phyloP scores from a whole-genome alignment of 1,284 basidiomycete species.

The Malassezia yamatoensis region DNA sequence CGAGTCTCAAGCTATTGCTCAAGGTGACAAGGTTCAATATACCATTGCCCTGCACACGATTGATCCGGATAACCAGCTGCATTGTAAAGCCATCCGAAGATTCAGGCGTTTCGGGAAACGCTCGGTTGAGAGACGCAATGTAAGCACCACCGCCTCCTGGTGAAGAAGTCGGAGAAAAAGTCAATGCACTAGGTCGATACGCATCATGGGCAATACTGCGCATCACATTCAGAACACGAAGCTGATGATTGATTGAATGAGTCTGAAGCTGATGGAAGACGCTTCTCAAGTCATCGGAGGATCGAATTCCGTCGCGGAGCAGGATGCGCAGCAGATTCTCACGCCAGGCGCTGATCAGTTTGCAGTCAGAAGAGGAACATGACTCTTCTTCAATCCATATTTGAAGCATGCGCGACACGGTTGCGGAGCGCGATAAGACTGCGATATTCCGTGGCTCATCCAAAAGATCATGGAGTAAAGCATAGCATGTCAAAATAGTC shows the following conservation, averaged over 20 bases:
- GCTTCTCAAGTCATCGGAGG: constrained; percentile 21
- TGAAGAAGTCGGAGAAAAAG: constrained; percentile 20
- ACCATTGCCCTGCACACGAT: background rate
- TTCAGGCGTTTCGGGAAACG: constrained; percentile 25
- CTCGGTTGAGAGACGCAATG: constrained; percentile 20
- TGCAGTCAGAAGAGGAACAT: background rate
- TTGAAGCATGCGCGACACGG: constrained; percentile 4
- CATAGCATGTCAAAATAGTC: background rate
- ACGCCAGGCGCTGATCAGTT: background rate
- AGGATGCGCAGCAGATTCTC: constrained; percentile 1
- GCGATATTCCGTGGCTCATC: constrained; percentile 1
- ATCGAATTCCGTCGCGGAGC: constrained; percentile 17
- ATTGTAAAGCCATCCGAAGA: constrained; percentile 28
- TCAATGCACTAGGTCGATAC: constrained; percentile 23
- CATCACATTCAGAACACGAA: constrained; percentile 22
- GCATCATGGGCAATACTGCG: constrained; percentile 20
- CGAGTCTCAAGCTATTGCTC: constrained; percentile 27
- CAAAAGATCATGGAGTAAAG: background rate
- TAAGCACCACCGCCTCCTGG: background rate
- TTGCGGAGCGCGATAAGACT: constrained; percentile 6
- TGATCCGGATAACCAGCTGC: constrained; percentile 3
- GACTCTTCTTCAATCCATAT: background rate
- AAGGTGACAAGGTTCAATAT: constrained; percentile 29
- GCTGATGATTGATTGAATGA: background rate
- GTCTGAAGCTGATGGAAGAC: constrained; percentile 17